These are phyloP conservation scores for Vitis hybrid DNA, from an alignment of 177 flowering plant species.

Conservation along the genomic window DNA sequence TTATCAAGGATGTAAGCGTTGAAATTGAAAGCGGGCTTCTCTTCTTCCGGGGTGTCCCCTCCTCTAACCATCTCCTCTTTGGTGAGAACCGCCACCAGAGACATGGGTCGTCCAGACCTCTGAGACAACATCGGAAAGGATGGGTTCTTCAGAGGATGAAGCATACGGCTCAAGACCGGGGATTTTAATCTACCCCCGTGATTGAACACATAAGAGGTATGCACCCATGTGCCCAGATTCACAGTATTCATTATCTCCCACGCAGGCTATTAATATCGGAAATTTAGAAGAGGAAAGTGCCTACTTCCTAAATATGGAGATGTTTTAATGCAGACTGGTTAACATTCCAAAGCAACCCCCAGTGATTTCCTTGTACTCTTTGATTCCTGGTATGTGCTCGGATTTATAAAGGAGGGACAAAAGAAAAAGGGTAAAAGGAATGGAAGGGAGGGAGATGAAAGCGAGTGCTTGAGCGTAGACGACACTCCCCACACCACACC, in stretches of 20 bases:
- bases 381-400: too few relatives aligned
- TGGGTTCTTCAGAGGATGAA: conserved; percentile 1
- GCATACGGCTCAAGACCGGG: conserved; percentile 5
- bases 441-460: neutral
- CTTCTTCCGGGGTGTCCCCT: conserved; percentile 4
- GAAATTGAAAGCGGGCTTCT: conserved; percentile 38
- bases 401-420: neutral
- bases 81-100: conserved; percentile 29
- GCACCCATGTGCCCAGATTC: conserved; percentile 32
- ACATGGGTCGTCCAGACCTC: neutral
- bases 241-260: conserved; percentile 14
- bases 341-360: too few relatives aligned
- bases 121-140: conserved; percentile 16
- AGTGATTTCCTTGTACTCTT: too few relatives aligned
- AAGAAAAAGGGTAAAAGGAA: neutral
- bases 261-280: neutral
- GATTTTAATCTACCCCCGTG: conserved; percentile 19
- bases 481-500: neutral
- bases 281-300: too few relatives aligned
- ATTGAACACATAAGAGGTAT: conserved; percentile 14
- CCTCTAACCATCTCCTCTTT: conserved; percentile 21
- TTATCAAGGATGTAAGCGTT: conserved; percentile 49
- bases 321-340: too few relatives aligned
- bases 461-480: too few relatives aligned
- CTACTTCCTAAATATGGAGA: too few relatives aligned